A percentile compares a stretch with the other conserved stretches of the same genome.
These are phyloP conservation scores for Hysterangium stoloniferum DNA, from an alignment of 768 basidiomycete genomes.

Conservation along the genomic window DNA sequence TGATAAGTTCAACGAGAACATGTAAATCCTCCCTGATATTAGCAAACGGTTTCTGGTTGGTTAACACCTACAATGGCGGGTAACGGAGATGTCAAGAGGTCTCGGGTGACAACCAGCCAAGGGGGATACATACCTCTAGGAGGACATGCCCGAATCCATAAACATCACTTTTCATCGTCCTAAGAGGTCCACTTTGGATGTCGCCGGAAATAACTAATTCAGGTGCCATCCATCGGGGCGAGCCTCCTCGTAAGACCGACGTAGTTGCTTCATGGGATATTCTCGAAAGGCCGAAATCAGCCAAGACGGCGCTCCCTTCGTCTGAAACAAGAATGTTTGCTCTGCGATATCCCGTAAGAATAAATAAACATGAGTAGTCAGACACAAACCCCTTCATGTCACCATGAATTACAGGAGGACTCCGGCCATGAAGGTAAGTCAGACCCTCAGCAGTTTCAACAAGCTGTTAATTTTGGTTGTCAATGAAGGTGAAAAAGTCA, in stretches of 20 bases:
- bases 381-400: conserved; percentile 19
- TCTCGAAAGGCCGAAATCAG: conserved; percentile 40
- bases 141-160: conserved; percentile 9
- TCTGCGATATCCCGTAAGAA: conserved; percentile 28
- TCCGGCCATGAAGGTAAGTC: conserved; percentile 34
- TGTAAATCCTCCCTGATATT: conserved; percentile 1
- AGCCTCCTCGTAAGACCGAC: conserved; percentile 22
- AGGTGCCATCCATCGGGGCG: conserved; percentile 27
- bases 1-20: background rate
- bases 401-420: conserved; percentile 29
- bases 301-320: conserved; percentile 35
- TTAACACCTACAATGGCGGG: conserved; percentile 1
- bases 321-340: conserved; percentile 39
- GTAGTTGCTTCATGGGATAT: conserved; percentile 16
- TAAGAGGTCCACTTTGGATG: background rate
- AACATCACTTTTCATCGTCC: conserved; percentile 6
- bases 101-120: too few relatives aligned
- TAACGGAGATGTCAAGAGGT: background rate
- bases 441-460: conserved; percentile 37
- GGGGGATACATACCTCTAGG: conserved; percentile 5
- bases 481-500: background rate
- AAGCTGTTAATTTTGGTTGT: too few relatives aligned
- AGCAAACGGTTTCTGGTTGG: conserved; percentile 2
- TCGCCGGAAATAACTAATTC: conserved; percentile 20
- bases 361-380: background rate